Percentiles rank a stretch among this genome's conserved stretches.
Conservation (phyloP, 1,284 basidiomycete species). For the Malassezia vespertilionis region DNA sequence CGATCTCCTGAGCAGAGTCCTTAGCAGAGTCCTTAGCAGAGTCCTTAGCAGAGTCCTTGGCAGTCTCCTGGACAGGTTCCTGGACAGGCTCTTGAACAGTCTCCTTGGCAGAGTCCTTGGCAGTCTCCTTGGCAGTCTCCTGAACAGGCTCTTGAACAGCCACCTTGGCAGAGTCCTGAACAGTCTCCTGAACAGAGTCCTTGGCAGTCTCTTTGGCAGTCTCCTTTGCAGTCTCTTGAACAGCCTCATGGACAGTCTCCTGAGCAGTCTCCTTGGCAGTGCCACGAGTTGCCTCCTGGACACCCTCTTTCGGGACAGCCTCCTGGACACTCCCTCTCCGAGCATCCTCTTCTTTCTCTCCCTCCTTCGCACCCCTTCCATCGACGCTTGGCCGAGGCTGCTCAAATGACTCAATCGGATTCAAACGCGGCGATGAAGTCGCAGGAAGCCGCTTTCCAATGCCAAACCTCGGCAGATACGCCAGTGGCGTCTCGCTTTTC, state of each 20-base stretch:
- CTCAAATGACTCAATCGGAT: constrained; percentile 14
- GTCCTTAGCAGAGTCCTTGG: no score
- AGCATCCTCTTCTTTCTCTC: no score
- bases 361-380: neutral
- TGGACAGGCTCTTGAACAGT: no score
- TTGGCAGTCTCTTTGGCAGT: neutral
- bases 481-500: constrained; percentile 6
- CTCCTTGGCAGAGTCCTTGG: no score
- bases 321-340: no score
- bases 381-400: neutral
- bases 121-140: neutral
- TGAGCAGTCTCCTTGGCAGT: neutral
- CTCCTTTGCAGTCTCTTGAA: neutral
- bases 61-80: no score
- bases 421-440: constrained; percentile 15
- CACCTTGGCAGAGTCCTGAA: constrained; percentile 1
- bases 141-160: neutral
- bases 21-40: neutral
- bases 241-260: no score
- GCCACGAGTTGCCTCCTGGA: no score
- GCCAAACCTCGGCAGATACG: constrained; percentile 7
- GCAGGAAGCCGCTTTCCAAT: constrained; percentile 15
- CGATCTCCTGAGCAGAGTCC: no score
- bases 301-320: no score
- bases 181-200: neutral